Base-by-base conservation (phyloP, 73 alveolate species). In the Paramecium sonneborni region DNA sequence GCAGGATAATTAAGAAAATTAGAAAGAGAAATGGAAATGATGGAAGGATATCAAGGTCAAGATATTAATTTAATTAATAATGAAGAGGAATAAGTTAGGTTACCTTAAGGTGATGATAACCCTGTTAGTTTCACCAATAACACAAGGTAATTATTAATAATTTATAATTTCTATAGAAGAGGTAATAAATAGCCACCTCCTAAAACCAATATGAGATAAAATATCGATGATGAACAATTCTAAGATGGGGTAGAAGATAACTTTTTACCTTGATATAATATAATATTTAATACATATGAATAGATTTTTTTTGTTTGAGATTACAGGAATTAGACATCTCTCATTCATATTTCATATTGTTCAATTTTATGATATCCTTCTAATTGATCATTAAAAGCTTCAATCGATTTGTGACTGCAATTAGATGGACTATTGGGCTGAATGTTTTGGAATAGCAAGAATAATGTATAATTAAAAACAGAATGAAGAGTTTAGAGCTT, bases 331-430 rank as follows among this genome's bases (percentile, higher is more conserved):
- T n/a, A 99, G 97, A 92, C 99, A 98, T 74, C 57, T 82, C 84
- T 98, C 99, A 85, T 97, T 93, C 99, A 98, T 98, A 91, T 97
- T 94, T 69, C 92, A 93, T 98, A 98, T 9, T 99, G 98, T 5
- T 82, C 93, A 52, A 97, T 92, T 5, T 98, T 96, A 32, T 94
- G 79, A 87, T 93, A 96, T 28, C 90, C 69, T 48, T 95, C 96
- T 87, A 97, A 93, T 56, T 86, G 68, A 12, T 99, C 99, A n/a
- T n/a, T n/a, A n/a, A n/a, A n/a, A n/a, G n/a, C n/a, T n/a, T n/a
- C n/a, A n/a, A n/a, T n/a, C n/a, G n/a, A n/a, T n/a, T n/a, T n/a
- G n/a, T n/a, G n/a, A n/a, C n/a, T n/a, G n/a, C n/a, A n/a, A n/a
- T n/a, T n/a, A n/a, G n/a, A n/a, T n/a, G n/a, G n/a, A n/a, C n/a